Evolutionary conservation across 192 early-diverging fungal species (phyloP), one percentile per base, ranked within the genome.

Genomic region (Entomortierella lignicola): DNA sequence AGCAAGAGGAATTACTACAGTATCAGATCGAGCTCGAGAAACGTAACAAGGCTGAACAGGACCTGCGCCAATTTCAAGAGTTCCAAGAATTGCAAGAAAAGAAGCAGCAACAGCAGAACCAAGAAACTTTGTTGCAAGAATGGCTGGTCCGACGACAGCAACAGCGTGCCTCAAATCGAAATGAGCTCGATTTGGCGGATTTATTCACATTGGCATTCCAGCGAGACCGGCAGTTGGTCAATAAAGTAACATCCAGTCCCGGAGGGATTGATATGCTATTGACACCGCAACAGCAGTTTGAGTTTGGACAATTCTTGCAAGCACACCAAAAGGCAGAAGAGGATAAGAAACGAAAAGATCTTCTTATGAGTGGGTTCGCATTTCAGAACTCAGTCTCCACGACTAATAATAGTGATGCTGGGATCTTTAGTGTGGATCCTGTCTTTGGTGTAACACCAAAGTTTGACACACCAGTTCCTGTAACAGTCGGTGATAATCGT

Each of bases 171-270:
- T 58, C 30, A 25, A 29, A 63, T 1, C 37, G 52, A 4, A 67
- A 69, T 39, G 74, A 77, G 20, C 26, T 68, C 23, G 74, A 77
- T 31, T 48, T 68, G 15, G 66, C 74, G 2, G 74, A 77, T 47
- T 29, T 77, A n/a, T 77, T 77, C 55, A 69, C 74, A 0, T 3
- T 77, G 66, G 74, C 74, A 6, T 63, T 77, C 29, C 66, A 77
- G 39, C 43, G 64, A 27, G 74, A 77, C 17, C 66, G 55, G 23
- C 60, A 63, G 41, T 20, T 77, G 55, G 55, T 77, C 12, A 66
- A 37, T 11, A 66, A 66, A 41, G 64, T 66, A 15, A 31, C 60
- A 2, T 55, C 61, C 1, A 68, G 58, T 27, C 74, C 74, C 6
- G 74, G 74, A 41, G 74, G 74, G 2, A 66, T 77, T 11, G 66